These are phyloP conservation scores for Irpex sp. DNA, from an alignment of 1,284 basidiomycete genomes.

Conservation along the genomic window DNA sequence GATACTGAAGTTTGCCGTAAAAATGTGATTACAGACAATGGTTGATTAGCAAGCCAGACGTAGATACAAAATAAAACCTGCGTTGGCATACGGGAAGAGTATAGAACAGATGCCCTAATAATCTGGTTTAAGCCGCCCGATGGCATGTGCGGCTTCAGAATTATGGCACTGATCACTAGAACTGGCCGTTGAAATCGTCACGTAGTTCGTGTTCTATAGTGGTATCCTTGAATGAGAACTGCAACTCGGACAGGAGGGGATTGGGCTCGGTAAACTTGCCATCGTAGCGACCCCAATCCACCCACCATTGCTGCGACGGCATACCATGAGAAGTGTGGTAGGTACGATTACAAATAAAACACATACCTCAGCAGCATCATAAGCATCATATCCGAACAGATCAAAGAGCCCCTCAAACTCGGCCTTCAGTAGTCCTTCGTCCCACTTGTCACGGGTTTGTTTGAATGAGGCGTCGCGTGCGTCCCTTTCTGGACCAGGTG, in stretches of 20 bases:
- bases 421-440: constrained; percentile 11
- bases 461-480: constrained; percentile 10
- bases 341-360: background rate
- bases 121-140: too few species aligned
- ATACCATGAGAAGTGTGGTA: background rate
- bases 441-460: constrained; percentile 4
- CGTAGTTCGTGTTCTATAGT: background rate
- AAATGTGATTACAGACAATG: too few species aligned
- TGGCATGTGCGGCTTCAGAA: too few species aligned
- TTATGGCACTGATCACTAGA: too few species aligned
- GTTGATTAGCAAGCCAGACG: too few species aligned
- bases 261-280: background rate
- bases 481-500: constrained; percentile 13
- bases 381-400: constrained; percentile 1
- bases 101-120: too few species aligned
- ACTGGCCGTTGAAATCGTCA: background rate
- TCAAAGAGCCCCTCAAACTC: constrained; percentile 13
- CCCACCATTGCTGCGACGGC: background rate
- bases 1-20: too few species aligned
- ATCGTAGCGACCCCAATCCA: background rate
- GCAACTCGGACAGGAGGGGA: background rate
- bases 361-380: constrained; percentile 3
- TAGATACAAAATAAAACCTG: too few species aligned
- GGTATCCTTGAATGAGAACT: background rate
- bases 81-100: too few species aligned